A percentile compares a stretch with the other conserved stretches of the same genome.
Conservation (phyloP, 2,329 filamentous ascomycete species). For the Paecilomyces sp. region DNA sequence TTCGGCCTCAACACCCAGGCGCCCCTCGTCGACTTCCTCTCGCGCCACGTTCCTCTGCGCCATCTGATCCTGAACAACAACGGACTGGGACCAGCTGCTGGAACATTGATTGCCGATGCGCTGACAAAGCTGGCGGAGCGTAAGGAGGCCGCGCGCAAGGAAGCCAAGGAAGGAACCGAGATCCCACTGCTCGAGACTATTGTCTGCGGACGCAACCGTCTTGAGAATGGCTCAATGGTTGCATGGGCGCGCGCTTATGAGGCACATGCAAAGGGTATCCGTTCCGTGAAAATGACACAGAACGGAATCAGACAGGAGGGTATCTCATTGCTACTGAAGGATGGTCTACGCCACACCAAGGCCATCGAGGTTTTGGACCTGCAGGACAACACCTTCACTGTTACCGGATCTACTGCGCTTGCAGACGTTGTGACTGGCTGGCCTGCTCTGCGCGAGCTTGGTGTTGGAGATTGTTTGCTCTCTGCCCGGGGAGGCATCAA, state of each 20-base stretch:
- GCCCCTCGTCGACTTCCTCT: constrained; percentile 85
- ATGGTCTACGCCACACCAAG: constrained; percentile 66
- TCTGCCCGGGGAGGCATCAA: constrained; percentile 68
- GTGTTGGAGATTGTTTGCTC: constrained; percentile 81
- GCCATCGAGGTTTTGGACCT: constrained; percentile 73
- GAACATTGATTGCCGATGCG: constrained; percentile 80
- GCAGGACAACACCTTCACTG: constrained; percentile 96
- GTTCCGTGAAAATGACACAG: constrained; percentile 92
- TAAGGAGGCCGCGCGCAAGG: constrained; percentile 62
- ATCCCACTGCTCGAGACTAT: constrained; percentile 90
- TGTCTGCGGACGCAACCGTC: constrained; percentile 88
- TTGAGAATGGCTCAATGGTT: constrained; percentile 93
- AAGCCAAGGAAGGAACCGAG: constrained; percentile 58
- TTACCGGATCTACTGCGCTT: constrained; percentile 69
- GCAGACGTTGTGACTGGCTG: constrained; percentile 68
- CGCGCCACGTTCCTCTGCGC: constrained; percentile 79
- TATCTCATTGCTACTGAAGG: constrained; percentile 69
- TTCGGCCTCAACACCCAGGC: constrained; percentile 94
- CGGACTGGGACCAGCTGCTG: constrained; percentile 85
- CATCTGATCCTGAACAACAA: constrained; percentile 98
- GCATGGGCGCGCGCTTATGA: constrained; percentile 87
- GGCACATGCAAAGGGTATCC: constrained; percentile 69
- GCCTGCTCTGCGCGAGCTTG: constrained; percentile 71
- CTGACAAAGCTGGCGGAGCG: constrained; percentile 74
- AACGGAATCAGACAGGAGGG: constrained; percentile 96